These are phyloP conservation scores for Lepidium africanum DNA, from an alignment of 345 rosid species.

Conservation along the genomic window DNA sequence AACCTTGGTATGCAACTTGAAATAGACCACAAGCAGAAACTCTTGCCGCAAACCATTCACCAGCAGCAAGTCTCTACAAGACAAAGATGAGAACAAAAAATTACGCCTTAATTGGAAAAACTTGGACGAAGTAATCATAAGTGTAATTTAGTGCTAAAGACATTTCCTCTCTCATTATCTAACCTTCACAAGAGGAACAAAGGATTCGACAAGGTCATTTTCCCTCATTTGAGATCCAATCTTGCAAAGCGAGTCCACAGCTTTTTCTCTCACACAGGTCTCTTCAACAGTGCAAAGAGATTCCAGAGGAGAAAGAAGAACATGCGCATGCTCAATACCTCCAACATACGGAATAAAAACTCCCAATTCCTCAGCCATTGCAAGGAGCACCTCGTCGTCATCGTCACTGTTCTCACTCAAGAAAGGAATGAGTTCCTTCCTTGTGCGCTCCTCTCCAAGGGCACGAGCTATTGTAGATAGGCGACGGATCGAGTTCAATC, in stretches of 20 bases:
- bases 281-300: slow-evolving; percentile 88
- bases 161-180: neutral
- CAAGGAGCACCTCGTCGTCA: slow-evolving; percentile 95
- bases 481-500: slow-evolving; percentile 81
- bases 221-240: slow-evolving; percentile 92
- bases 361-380: slow-evolving; percentile 88
- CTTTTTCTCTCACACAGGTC: slow-evolving; percentile 88
- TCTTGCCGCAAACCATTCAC: slow-evolving; percentile 98
- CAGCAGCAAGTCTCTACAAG: slow-evolving; percentile 79
- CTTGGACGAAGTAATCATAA: neutral
- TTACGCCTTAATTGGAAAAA: neutral
- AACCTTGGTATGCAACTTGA: slow-evolving; percentile 84
- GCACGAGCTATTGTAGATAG: slow-evolving; percentile 93
- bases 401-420: slow-evolving; percentile 91
- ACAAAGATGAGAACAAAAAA: neutral
- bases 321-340: slow-evolving; percentile 76
- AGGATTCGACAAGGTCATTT: slow-evolving; percentile 63
- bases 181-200: slow-evolving; percentile 86
- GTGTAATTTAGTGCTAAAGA: neutral
- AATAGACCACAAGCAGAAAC: slow-evolving; percentile 89
- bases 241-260: slow-evolving; percentile 76
- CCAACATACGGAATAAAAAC: slow-evolving; percentile 90
- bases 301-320: slow-evolving; percentile 73
- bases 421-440: slow-evolving; percentile 88
- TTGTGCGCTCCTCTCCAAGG: slow-evolving; percentile 88